These are phyloP conservation scores for Scheffersomyces titani DNA, from an alignment of 1,139 yeast species.

Conservation along the genomic window DNA sequence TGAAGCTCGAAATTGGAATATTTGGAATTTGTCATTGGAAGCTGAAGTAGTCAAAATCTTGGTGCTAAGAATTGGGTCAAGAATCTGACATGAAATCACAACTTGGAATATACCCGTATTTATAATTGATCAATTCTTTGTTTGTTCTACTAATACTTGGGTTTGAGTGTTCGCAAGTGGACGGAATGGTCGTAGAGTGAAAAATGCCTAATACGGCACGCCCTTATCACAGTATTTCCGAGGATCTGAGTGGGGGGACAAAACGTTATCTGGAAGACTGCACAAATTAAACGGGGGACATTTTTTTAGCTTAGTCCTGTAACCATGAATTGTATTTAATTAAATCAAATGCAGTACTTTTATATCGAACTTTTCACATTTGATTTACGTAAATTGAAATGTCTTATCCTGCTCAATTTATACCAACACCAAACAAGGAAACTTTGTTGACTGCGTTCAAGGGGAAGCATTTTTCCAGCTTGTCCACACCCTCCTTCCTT, in stretches of 20 bases:
- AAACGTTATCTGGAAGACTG: not conserved
- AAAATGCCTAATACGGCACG: not conserved
- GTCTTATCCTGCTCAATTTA: conserved; percentile 12
- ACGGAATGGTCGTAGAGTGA: not conserved
- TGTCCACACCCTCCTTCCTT: conserved; percentile 61
- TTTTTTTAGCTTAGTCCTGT: not conserved
- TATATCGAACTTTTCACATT: not conserved
- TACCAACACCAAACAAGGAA: conserved; percentile 24
- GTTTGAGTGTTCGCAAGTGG: not conserved
- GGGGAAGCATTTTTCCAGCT: conserved; percentile 25
- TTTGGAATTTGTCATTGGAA: not conserved
- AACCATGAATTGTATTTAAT: not conserved
- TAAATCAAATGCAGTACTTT: not conserved
- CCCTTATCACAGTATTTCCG: not conserved
- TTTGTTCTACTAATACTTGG: not conserved
- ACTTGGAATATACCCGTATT: not conserved
- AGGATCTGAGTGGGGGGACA: not conserved
- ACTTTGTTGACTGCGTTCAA: conserved; percentile 21
- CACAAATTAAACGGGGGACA: not conserved
- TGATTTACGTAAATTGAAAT: not conserved
- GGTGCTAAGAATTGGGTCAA: not conserved
- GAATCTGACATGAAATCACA: not conserved
- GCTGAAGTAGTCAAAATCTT: not conserved
- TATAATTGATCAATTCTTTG: not conserved
- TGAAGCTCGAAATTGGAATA: conserved; percentile 6